These are phyloP conservation scores for Colletotrichum sp. DNA, from an alignment of 2,329 filamentous ascomycete genomes.

Conservation along the genomic window DNA sequence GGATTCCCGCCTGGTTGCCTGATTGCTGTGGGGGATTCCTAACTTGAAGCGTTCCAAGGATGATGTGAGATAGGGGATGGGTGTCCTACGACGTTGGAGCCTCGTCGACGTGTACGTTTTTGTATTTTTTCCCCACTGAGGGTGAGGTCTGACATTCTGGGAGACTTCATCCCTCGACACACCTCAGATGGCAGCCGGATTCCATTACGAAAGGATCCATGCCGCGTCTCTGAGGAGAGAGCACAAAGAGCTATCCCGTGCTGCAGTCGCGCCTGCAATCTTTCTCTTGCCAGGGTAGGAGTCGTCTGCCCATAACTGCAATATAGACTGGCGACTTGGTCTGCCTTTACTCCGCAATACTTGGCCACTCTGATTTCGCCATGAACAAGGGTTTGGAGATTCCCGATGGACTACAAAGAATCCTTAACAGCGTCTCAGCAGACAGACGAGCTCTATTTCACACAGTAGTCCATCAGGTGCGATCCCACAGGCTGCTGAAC, in stretches of 20 bases:
- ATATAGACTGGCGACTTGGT: not conserved
- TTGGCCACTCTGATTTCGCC: not conserved
- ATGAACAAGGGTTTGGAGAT: not conserved
- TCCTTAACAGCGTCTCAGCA: not conserved
- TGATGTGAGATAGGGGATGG: not conserved
- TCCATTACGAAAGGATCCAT: not conserved
- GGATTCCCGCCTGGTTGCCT: not conserved
- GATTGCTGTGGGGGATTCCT: not conserved
- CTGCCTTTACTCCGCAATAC: rapidly evolving
- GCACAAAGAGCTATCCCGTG: rapidly evolving
- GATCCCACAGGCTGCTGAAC: not conserved
- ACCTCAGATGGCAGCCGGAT: not conserved
- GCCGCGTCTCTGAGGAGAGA: not conserved
- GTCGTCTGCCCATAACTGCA: rapidly evolving
- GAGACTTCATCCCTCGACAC: not conserved
- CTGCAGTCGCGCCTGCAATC: not conserved
- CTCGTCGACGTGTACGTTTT: not conserved
- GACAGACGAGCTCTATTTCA: rapidly evolving
- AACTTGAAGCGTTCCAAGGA: not conserved
- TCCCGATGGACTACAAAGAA: no score
- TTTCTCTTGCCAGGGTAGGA: rapidly evolving
- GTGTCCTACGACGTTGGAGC: not conserved
- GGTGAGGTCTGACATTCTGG: rapidly evolving
- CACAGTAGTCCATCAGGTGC: not conserved
- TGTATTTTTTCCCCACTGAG: rapidly evolving